phyloP scores from a whole-genome alignment of 441 rosid species.

The Gossypium schwendimanii region DNA sequence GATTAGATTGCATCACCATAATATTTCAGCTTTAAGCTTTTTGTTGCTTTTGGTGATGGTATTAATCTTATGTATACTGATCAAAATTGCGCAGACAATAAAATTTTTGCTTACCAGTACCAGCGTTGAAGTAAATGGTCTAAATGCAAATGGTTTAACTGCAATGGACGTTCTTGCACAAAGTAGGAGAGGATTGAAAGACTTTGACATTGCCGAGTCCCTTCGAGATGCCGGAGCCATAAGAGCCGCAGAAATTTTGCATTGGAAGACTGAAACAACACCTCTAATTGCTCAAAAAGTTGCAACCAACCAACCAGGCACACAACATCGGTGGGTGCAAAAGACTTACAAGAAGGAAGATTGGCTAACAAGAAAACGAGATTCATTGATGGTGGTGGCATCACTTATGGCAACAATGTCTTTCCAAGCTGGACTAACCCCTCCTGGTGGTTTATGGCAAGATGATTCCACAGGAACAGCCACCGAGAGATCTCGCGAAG shows the following conservation, averaged over 20 bases:
- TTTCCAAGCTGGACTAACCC: conserved; percentile 20
- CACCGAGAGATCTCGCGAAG: background rate
- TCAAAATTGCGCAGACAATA: conserved; percentile 8
- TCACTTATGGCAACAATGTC: conserved; percentile 22
- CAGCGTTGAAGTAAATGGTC: conserved; percentile 9
- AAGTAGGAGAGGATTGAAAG: background rate
- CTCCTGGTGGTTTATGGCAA: conserved; percentile 10
- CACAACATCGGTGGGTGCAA: background rate
- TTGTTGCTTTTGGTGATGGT: background rate
- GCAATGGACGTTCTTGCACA: conserved; percentile 12
- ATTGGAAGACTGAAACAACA: background rate
- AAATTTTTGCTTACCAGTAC: background rate
- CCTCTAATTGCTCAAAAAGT: background rate
- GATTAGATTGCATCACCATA: background rate
- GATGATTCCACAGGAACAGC: background rate
- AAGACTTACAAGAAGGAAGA: background rate
- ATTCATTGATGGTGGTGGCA: conserved; percentile 22
- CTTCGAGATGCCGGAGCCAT: conserved; percentile 1
- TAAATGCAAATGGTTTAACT: conserved; percentile 8
- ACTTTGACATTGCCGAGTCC: conserved; percentile 4
- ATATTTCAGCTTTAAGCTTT: background rate
- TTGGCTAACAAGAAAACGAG: conserved; percentile 15
- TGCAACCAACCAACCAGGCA: background rate
- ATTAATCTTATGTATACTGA: background rate
- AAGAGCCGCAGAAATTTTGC: background rate